Evolutionary conservation across 2,329 filamentous ascomycete genomes (phyloP).

Genomic region (Fusarium tjaetaba): DNA sequence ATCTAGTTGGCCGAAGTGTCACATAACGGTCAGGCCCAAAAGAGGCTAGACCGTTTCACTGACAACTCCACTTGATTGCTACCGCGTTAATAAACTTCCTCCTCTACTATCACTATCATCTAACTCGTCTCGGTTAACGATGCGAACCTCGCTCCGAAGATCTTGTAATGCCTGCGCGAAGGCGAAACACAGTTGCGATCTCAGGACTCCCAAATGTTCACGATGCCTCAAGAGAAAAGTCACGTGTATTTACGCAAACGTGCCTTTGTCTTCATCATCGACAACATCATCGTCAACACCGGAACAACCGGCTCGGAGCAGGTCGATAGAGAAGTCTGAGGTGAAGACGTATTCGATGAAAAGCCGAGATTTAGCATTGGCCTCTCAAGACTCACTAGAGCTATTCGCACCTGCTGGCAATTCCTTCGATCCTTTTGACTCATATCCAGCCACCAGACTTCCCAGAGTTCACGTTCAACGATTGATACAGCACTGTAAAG

Average conservation of each 20-base stretch:
- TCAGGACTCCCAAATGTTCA: slow-evolving; percentile 63
- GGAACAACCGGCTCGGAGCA: slow-evolving; percentile 14
- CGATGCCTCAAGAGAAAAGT: slow-evolving; percentile 61
- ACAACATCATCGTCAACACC: background rate
- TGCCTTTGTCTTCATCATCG: slow-evolving; percentile 53
- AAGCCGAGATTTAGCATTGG: background rate
- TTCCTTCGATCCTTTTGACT: slow-evolving; percentile 65
- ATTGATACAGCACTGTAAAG: slow-evolving; percentile 65
- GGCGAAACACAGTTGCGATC: slow-evolving; percentile 65
- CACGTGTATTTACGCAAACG: slow-evolving; percentile 63
- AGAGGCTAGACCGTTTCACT: background rate
- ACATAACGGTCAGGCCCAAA: background rate
- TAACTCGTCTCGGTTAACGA: slow-evolving; percentile 41
- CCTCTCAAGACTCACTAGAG: slow-evolving; percentile 1
- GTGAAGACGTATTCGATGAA: background rate
- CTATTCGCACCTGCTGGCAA: slow-evolving; percentile 43
- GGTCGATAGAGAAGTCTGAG: background rate
- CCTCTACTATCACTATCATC: slow-evolving; percentile 4
- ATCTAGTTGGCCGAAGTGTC: background rate
- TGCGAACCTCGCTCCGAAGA: slow-evolving; percentile 66
- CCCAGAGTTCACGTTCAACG: slow-evolving; percentile 61
- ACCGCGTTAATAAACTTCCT: slow-evolving; percentile 17
- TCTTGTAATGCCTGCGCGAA: slow-evolving; percentile 66
- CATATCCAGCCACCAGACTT: slow-evolving; percentile 64
- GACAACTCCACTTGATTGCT: slow-evolving; percentile 9